Conservation (phyloP, 768 basidiomycete species). For the Sistotremastrum niveocremeum region DNA sequence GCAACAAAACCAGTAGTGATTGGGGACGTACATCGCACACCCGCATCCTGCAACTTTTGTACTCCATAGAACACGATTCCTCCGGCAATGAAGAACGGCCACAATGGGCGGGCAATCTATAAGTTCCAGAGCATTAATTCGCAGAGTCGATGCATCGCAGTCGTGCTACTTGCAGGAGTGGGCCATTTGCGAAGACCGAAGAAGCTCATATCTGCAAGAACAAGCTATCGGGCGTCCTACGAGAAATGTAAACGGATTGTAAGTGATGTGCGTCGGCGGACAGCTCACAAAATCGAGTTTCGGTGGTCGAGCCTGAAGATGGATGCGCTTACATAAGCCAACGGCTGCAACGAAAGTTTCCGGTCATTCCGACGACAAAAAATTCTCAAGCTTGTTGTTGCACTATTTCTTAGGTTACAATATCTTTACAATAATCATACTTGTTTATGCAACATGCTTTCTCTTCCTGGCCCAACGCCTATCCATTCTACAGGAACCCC, state of each 20-base stretch:
- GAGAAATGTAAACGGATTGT: too few species aligned
- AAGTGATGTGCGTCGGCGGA: too few species aligned
- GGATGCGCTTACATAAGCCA: too few species aligned
- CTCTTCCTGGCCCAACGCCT: constrained; percentile 79
- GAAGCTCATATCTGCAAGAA: constrained; percentile 40
- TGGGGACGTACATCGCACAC: constrained; percentile 50
- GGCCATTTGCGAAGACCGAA: constrained; percentile 73
- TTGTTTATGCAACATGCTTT: constrained; percentile 47
- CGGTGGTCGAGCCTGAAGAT: too few species aligned
- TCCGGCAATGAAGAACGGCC: constrained; percentile 66
- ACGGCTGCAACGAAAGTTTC: too few species aligned
- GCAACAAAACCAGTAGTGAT: background rate
- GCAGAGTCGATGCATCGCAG: background rate
- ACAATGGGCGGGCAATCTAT: constrained; percentile 61
- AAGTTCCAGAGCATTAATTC: constrained; percentile 1
- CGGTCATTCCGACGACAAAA: too few species aligned
- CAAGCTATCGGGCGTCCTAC: too few species aligned
- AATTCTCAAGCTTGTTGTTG: too few species aligned
- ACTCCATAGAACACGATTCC: constrained; percentile 55
- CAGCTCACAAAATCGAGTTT: too few species aligned
- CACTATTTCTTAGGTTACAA: too few species aligned
- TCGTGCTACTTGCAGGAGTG: constrained; percentile 44
- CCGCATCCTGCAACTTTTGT: constrained; percentile 50
- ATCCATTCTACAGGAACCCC: constrained; percentile 79
- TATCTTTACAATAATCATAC: too few species aligned